These are phyloP conservation scores for Xanthoconium stramineum DNA, from an alignment of 768 basidiomycete species.

Conservation along the genomic window DNA sequence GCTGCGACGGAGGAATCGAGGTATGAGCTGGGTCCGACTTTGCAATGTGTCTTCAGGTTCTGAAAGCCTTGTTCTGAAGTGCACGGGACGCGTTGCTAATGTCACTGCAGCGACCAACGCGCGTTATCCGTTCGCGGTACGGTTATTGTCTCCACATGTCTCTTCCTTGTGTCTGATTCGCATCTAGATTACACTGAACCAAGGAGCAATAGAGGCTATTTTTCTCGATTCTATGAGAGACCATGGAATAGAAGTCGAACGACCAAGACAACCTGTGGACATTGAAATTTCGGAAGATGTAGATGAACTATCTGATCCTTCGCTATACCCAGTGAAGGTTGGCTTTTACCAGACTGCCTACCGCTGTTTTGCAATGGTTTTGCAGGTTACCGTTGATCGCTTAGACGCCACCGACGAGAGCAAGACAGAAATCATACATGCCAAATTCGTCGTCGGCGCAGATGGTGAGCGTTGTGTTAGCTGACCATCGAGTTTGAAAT, in stretches of 20 bases:
- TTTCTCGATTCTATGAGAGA: slow-evolving; percentile 38
- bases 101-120: slow-evolving; percentile 38
- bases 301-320: slow-evolving; percentile 30
- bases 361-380: background rate
- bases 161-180: background rate
- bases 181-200: slow-evolving; percentile 35
- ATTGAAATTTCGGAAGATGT: slow-evolving; percentile 36
- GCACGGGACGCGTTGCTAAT: slow-evolving; percentile 58
- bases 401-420: slow-evolving; percentile 21
- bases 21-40: slow-evolving; percentile 29
- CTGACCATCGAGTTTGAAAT: background rate
- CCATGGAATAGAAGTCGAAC: slow-evolving; percentile 34
- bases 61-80: slow-evolving; percentile 40
- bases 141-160: background rate
- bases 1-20: slow-evolving; percentile 58
- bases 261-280: slow-evolving; percentile 29
- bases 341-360: background rate
- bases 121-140: slow-evolving; percentile 67
- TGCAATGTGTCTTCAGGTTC: background rate
- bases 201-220: slow-evolving; percentile 38
- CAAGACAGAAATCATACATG: slow-evolving; percentile 31
- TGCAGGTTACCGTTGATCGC: slow-evolving; percentile 21
- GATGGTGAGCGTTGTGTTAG: slow-evolving; percentile 24
- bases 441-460: slow-evolving; percentile 35
- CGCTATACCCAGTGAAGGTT: slow-evolving; percentile 32